Conservation (phyloP, 2,329 filamentous ascomycete species). For the Cyphellophora europaea region DNA sequence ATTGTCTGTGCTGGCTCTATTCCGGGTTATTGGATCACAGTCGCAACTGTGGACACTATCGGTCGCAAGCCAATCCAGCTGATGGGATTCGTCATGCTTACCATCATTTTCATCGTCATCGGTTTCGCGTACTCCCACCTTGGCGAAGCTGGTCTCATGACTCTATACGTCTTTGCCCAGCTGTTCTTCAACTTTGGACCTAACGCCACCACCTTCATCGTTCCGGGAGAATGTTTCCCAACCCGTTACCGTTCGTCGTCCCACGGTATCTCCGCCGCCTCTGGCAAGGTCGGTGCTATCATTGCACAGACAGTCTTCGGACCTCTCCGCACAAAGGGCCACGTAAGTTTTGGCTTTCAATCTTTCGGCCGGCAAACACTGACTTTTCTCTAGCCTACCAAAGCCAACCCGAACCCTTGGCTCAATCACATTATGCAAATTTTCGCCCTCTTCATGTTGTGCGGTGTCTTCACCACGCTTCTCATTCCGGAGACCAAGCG, state of each 20-base stretch:
- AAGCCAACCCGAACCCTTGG: conserved; percentile 51
- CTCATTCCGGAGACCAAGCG: conserved; percentile 72
- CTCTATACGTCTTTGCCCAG: conserved; percentile 54
- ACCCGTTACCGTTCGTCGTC: conserved; percentile 54
- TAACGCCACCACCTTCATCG: conserved; percentile 57
- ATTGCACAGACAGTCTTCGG: conserved; percentile 57
- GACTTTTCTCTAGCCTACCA: too few species aligned
- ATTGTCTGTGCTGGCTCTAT: conserved; percentile 70
- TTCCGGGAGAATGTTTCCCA: conserved; percentile 57
- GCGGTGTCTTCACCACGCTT: conserved; percentile 57
- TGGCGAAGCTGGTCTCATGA: conserved; percentile 42
- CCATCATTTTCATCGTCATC: conserved; percentile 52
- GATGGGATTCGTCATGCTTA: conserved; percentile 50
- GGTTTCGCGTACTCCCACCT: conserved; percentile 51
- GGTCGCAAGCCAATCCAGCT: conserved; percentile 71
- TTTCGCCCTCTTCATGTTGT: conserved; percentile 56
- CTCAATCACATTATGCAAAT: conserved; percentile 59
- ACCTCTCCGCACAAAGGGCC: conserved; percentile 51
- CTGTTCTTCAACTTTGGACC: conserved; percentile 60
- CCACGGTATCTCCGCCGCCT: conserved; percentile 57
- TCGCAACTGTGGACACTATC: conserved; percentile 62
- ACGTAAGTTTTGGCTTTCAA: too few species aligned
- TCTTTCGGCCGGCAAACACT: too few species aligned
- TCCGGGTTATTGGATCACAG: conserved; percentile 74
- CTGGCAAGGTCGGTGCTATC: conserved; percentile 60